These are phyloP conservation scores for Aspergillus uvarum DNA, from an alignment of 2,329 filamentous ascomycete species.

Conservation along the genomic window DNA sequence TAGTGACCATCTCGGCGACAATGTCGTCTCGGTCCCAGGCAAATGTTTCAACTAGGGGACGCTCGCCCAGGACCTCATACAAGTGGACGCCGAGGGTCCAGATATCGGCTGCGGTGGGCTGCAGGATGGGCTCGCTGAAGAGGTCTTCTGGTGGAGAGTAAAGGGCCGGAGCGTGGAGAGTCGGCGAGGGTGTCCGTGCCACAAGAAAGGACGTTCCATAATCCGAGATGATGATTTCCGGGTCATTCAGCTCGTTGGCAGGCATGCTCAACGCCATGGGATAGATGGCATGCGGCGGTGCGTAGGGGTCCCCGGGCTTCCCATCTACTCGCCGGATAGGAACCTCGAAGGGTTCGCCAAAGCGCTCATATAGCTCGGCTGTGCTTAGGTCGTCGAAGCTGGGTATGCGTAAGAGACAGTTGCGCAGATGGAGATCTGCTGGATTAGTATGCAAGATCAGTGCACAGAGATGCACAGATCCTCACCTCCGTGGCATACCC, in stretches of 20 bases:
- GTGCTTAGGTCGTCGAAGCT: not conserved
- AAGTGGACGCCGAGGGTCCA: slow-evolving; percentile 4
- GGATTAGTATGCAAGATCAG: not conserved
- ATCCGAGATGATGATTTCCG: slow-evolving; percentile 3
- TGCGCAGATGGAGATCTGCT: slow-evolving; percentile 4
- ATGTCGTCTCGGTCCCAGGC: slow-evolving; percentile 6
- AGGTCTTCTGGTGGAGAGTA: slow-evolving; percentile 3
- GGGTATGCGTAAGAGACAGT: slow-evolving; percentile 1
- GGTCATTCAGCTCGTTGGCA: not conserved
- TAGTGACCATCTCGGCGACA: slow-evolving; percentile 2
- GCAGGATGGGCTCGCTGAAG: slow-evolving; percentile 1
- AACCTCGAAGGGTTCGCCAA: not conserved
- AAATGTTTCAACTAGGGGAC: slow-evolving; percentile 3
- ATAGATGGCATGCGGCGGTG: not conserved
- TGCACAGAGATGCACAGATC: not conserved
- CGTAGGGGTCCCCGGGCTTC: not conserved
- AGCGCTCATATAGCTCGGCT: not conserved
- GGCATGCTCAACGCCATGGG: not conserved
- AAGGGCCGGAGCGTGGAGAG: slow-evolving; percentile 1
- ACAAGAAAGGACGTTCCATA: slow-evolving; percentile 3
- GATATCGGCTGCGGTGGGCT: slow-evolving; percentile 2
- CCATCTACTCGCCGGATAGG: slow-evolving; percentile 1
- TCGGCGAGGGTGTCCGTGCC: slow-evolving; percentile 1
- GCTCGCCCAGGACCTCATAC: slow-evolving; percentile 3
- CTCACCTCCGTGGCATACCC: not conserved